Conservation (phyloP, 2,329 filamentous ascomycete species). For the Cladophialophora bantiana region DNA sequence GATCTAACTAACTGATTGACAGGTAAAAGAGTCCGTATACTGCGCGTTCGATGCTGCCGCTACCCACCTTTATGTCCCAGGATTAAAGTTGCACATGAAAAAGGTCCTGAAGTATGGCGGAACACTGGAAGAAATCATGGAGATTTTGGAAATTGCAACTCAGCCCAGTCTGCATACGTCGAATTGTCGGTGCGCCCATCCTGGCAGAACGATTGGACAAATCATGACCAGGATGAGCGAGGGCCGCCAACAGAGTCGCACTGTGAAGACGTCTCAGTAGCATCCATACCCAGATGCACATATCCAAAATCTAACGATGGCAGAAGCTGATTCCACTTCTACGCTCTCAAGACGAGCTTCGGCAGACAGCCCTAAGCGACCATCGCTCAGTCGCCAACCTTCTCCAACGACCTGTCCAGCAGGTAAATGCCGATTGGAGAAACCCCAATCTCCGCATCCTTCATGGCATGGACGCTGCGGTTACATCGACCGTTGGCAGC, state of each 20-base stretch:
- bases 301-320: background rate
- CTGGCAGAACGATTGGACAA: slow-evolving; percentile 26
- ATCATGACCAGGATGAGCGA: slow-evolving; percentile 18
- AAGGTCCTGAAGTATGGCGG: slow-evolving; percentile 57
- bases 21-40: slow-evolving; percentile 56
- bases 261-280: background rate
- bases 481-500: slow-evolving; percentile 4
- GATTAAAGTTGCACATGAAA: slow-evolving; percentile 57
- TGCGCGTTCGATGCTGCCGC: slow-evolving; percentile 58
- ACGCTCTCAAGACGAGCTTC: background rate
- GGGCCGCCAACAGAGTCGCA: background rate
- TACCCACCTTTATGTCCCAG: slow-evolving; percentile 57
- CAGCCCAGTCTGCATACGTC: slow-evolving; percentile 31
- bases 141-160: slow-evolving; percentile 56
- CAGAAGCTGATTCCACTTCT: background rate
- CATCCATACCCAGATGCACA: background rate
- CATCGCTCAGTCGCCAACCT: background rate
- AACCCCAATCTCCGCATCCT: slow-evolving; percentile 19
- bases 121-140: slow-evolving; percentile 56
- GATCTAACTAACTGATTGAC: background rate
- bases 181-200: slow-evolving; percentile 29
- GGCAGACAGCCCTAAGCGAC: background rate
- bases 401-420: slow-evolving; percentile 5
- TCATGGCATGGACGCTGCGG: background rate
- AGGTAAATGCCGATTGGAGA: slow-evolving; percentile 21